Base-by-base conservation (phyloP, 2,329 filamentous ascomycete genomes). In the Fusarium pseudoanthophilum region DNA sequence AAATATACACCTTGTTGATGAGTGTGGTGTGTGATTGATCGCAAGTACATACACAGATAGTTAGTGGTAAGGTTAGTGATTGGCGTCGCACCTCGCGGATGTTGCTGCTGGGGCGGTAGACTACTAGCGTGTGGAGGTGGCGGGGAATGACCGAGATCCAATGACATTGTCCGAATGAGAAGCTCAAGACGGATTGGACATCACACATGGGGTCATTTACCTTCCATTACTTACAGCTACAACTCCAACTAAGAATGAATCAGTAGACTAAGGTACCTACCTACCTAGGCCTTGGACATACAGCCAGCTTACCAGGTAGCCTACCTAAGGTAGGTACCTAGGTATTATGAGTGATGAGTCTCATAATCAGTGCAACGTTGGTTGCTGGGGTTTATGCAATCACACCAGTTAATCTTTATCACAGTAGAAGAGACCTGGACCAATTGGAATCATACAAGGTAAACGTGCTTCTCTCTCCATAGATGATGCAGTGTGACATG, bases 51-150 rank as follows among this genome's bases (percentile, higher is more conserved):
- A 21, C 11, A 51, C 21, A 32, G 28, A 32, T 49, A 49, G 32
- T n/a, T 49, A 49, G 32, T 32, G 28, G 24, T 46, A 21, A 24
- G 45, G 42, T 26, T 55, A 61, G 46, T 60, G 71, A 60, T 69
- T 75, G 67, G 75, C 69, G 69, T 75, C 73, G 71, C 60, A 64
- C 34, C 34, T 34, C 7, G 34, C 51, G 61, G 58, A 66, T 51
- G 65, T 72, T 79, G 77, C 71, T 80, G 76, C 79, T 34, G 78
- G 73, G 77, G 79, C 79, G 79, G 79, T 80, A 76, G 58, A 51
- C 49, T 55, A 60, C 56, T 56, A 64, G 58, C 24, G 55, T 32
- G 36, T 60, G 71, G 61, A 57, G 61, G 36, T 36, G 20, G 36
- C 34, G n/a, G 60, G 21, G 43, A 37, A 64, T 51, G 48, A 15